A percentile compares a stretch with the other conserved stretches of the same genome.
Conservation (phyloP, 2,329 filamentous ascomycete species). For the Penicillium palitans region DNA sequence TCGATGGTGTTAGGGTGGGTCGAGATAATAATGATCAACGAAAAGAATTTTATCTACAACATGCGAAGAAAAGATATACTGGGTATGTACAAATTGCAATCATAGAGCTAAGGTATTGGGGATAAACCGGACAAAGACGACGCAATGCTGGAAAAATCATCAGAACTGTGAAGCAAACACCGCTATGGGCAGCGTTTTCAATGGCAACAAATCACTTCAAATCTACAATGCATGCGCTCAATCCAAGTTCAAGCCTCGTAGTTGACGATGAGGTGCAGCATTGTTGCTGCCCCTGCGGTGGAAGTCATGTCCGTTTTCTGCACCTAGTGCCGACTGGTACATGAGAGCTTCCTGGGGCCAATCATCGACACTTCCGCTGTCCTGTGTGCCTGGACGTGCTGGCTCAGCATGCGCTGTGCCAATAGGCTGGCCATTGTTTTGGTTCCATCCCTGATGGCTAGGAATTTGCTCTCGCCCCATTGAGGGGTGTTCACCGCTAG, state of each 20-base stretch:
- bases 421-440: conserved; percentile 19
- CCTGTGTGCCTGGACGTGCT: conserved; percentile 21
- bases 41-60: neutral
- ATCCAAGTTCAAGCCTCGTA: conserved; percentile 15
- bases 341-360: conserved; percentile 46
- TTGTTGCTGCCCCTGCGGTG: conserved; percentile 23
- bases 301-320: conserved; percentile 23
- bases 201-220: neutral
- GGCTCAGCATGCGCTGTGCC: conserved; percentile 19
- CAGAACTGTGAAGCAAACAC: neutral
- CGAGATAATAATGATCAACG: neutral
- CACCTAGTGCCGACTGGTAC: conserved; percentile 36
- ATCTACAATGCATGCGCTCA: neutral
- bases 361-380: conserved; percentile 32
- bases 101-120: conserved; percentile 3
- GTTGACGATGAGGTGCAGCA: conserved; percentile 28
- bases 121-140: neutral
- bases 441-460: conserved; percentile 30
- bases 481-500: conserved; percentile 8
- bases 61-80: neutral
- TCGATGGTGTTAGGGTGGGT: neutral
- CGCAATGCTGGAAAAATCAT: neutral
- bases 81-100: neutral
- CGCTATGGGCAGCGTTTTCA: no score
- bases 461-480: conserved; percentile 32